A percentile compares a stretch with the other conserved stretches of the same genome.
These are phyloP conservation scores for Puccinia triticina DNA, from an alignment of 1,284 basidiomycete species.

Conservation along the genomic window DNA sequence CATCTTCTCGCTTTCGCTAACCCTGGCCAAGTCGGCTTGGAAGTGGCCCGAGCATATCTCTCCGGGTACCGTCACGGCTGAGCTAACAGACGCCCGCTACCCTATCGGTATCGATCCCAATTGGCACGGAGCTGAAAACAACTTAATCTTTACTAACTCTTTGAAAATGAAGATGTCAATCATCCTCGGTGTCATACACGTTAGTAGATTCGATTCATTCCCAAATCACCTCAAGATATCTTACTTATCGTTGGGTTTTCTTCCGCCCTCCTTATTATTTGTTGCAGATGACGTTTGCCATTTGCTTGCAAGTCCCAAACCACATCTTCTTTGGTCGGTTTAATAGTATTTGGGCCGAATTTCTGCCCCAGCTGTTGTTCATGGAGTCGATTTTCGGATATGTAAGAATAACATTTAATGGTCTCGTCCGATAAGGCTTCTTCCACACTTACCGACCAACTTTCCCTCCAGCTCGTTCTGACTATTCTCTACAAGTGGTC, in stretches of 20 bases:
- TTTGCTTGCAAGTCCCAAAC: constrained; percentile 47
- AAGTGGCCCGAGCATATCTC: constrained; percentile 66
- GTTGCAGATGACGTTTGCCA: constrained; percentile 62
- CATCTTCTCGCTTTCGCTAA: constrained; percentile 91
- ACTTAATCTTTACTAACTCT: constrained; percentile 92
- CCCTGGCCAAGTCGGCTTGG: constrained; percentile 89
- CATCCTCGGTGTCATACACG: constrained; percentile 93
- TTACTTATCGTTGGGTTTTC: constrained; percentile 44
- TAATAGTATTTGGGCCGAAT: constrained; percentile 48
- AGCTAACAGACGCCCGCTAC: constrained; percentile 73
- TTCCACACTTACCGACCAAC: no score
- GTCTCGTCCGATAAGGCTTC: no score
- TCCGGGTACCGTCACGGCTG: constrained; percentile 62
- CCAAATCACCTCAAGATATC: constrained; percentile 38
- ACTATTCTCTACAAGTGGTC: constrained; percentile 45
- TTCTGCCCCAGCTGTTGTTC: constrained; percentile 47
- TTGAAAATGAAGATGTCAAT: constrained; percentile 99
- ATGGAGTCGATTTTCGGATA: constrained; percentile 51
- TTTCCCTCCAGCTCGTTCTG: constrained; percentile 14
- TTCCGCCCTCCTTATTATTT: constrained; percentile 10
- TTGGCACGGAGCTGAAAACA: constrained; percentile 94
- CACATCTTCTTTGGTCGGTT: constrained; percentile 35
- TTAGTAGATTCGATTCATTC: constrained; percentile 63
- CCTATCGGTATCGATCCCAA: constrained; percentile 91
- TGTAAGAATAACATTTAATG: background rate